phyloP scores from a whole-genome alignment of 1,139 yeast species.

The Meyerozyma carpophila region DNA sequence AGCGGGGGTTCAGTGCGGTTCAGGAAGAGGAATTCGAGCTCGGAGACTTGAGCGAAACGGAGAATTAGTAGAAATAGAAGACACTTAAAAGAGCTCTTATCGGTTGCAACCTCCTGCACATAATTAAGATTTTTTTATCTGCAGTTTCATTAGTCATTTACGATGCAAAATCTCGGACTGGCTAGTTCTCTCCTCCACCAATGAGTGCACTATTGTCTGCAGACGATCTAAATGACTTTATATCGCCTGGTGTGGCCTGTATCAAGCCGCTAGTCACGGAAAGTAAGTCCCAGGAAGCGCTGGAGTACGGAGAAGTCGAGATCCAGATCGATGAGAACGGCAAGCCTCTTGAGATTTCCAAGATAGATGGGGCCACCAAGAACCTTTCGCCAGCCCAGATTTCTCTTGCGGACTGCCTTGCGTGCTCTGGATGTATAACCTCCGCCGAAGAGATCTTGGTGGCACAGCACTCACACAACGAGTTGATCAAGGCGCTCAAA shows the following conservation, averaged over 20 bases:
- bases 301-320: slow-evolving; percentile 42
- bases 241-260: slow-evolving; percentile 92
- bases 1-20: slow-evolving; percentile 5
- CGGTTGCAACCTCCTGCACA: neutral
- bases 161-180: neutral
- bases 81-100: neutral
- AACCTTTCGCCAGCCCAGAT: slow-evolving; percentile 78
- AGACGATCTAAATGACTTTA: slow-evolving; percentile 89
- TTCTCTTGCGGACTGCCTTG: slow-evolving; percentile 86
- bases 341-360: slow-evolving; percentile 62
- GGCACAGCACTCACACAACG: slow-evolving; percentile 84
- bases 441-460: slow-evolving; percentile 92
- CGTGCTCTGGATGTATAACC: slow-evolving; percentile 96
- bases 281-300: slow-evolving; percentile 7
- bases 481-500: slow-evolving; percentile 56
- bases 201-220: slow-evolving; percentile 90
- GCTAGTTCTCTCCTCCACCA: neutral
- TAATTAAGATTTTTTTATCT: neutral
- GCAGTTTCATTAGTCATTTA: neutral
- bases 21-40: slow-evolving; percentile 30
- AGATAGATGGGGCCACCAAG: slow-evolving; percentile 46
- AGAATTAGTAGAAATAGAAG: slow-evolving; percentile 5
- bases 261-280: slow-evolving; percentile 68
- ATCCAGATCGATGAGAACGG: slow-evolving; percentile 66
- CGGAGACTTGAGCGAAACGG: slow-evolving; percentile 26